A percentile compares a stretch with the other conserved stretches of the same genome.
These are phyloP conservation scores for Saccharum officinarum DNA, from an alignment of 176 grass and related monocot species.

Conservation along the genomic window DNA sequence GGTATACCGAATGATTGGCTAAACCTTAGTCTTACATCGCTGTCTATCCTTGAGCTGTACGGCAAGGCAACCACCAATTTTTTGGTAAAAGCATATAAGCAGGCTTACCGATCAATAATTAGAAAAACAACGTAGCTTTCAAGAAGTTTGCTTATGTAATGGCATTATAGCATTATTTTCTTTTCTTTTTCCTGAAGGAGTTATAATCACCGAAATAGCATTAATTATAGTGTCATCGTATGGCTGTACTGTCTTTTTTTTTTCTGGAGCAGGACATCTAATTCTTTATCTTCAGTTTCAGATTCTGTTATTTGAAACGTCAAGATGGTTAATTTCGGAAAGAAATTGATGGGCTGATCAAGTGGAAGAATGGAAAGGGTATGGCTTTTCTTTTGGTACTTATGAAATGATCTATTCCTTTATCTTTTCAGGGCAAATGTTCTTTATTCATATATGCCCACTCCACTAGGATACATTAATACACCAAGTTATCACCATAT, in stretches of 20 bases:
- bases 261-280: neutral
- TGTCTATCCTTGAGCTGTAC: neutral
- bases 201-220: neutral
- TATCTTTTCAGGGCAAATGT: neutral
- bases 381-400: conserved; percentile 1
- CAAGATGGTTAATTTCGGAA: conserved; percentile 93
- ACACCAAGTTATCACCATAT: neutral
- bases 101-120: neutral
- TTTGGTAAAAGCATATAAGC: neutral
- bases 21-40: conserved; percentile 5
- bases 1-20: neutral
- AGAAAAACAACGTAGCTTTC: neutral
- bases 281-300: conserved; percentile 14
- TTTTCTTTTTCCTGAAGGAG: neutral
- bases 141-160: neutral
- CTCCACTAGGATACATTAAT: neutral
- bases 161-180: neutral
- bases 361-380: conserved; percentile 87
- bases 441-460: neutral
- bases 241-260: neutral
- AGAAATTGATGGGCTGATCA: conserved; percentile 75
- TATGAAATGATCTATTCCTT: neutral
- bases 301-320: conserved; percentile 21
- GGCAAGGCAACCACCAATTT: neutral
- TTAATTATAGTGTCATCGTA: neutral